Percentiles rank a stretch among this genome's conserved stretches.
phyloP scores from a whole-genome alignment of 139 green algal genomes.

The Auxenochlorella pyrenoidosa region DNA sequence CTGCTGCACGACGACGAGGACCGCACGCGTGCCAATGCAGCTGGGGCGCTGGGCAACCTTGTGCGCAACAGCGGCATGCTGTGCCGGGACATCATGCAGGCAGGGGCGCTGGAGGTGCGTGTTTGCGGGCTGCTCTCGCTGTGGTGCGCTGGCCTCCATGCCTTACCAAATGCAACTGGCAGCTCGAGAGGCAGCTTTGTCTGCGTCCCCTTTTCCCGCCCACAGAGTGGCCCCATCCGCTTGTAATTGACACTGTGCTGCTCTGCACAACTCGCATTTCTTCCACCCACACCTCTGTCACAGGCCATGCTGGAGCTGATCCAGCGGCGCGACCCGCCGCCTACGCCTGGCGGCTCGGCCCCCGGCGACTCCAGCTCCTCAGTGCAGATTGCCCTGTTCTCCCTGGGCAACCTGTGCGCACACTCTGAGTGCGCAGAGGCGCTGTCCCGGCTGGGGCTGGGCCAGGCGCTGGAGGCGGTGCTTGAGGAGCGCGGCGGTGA shows the following conservation, averaged over 20 bases:
- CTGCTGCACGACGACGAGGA: constrained; percentile 81
- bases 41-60: constrained; percentile 96
- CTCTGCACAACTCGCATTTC: background rate
- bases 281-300: background rate
- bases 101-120: constrained; percentile 61
- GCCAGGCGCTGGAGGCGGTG: constrained; percentile 53
- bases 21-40: constrained; percentile 94
- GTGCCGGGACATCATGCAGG: constrained; percentile 79
- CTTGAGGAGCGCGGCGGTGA: constrained; percentile 43
- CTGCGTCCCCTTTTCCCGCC: too few relatives aligned
- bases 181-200: background rate
- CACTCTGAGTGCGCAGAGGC: constrained; percentile 67
- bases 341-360: constrained; percentile 8
- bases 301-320: constrained; percentile 68
- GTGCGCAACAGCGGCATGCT: constrained; percentile 85
- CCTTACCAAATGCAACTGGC: background rate
- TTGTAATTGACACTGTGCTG: too few relatives aligned
- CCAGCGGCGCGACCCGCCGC: background rate
- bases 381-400: constrained; percentile 94
- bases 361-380: constrained; percentile 43
- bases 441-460: constrained; percentile 59
- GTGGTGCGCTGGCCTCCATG: background rate
- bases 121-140: background rate
- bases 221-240: too few relatives aligned
- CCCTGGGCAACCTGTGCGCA: constrained; percentile 73